A percentile compares a stretch with the other conserved stretches of the same genome.
Evolutionary conservation across 2,329 filamentous ascomycete species (phyloP).

Genomic region (Botryotinia narcissicola): DNA sequence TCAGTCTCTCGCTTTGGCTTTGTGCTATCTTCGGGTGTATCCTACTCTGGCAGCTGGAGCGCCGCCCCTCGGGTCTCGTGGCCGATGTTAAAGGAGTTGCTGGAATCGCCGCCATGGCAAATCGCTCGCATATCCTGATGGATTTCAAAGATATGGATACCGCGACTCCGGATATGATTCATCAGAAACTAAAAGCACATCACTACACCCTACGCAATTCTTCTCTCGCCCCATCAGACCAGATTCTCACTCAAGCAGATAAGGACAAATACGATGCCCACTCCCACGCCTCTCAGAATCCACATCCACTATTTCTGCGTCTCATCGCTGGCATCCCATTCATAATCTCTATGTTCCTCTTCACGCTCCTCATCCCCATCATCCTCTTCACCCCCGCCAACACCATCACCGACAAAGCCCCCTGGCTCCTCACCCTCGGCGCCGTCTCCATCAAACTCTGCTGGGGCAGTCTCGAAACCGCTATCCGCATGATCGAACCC

Average conservation of each 20-base stretch:
- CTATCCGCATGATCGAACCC: slow-evolving; percentile 71
- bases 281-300: slow-evolving; percentile 53
- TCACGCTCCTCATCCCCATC: slow-evolving; percentile 56
- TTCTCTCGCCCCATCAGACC: slow-evolving; percentile 63
- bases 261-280: slow-evolving; percentile 49
- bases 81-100: slow-evolving; percentile 71
- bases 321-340: slow-evolving; percentile 59
- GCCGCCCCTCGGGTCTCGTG: slow-evolving; percentile 62
- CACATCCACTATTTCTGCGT: slow-evolving; percentile 68
- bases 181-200: slow-evolving; percentile 61
- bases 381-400: slow-evolving; percentile 59
- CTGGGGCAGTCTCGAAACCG: slow-evolving; percentile 67
- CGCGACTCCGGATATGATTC: slow-evolving; percentile 63
- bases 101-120: slow-evolving; percentile 72
- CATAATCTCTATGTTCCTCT: slow-evolving; percentile 54
- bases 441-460: slow-evolving; percentile 65
- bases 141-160: slow-evolving; percentile 73
- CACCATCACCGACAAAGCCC: slow-evolving; percentile 57
- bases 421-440: slow-evolving; percentile 63
- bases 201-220: slow-evolving; percentile 70
- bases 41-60: slow-evolving; percentile 60
- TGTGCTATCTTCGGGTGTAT: slow-evolving; percentile 57
- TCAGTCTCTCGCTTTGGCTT: slow-evolving; percentile 55
- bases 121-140: slow-evolving; percentile 68
- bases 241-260: slow-evolving; percentile 44